A percentile compares a stretch with the other conserved stretches of the same genome.
Conservation (phyloP, 1,284 basidiomycete species). For the Inonotus hispidus region DNA sequence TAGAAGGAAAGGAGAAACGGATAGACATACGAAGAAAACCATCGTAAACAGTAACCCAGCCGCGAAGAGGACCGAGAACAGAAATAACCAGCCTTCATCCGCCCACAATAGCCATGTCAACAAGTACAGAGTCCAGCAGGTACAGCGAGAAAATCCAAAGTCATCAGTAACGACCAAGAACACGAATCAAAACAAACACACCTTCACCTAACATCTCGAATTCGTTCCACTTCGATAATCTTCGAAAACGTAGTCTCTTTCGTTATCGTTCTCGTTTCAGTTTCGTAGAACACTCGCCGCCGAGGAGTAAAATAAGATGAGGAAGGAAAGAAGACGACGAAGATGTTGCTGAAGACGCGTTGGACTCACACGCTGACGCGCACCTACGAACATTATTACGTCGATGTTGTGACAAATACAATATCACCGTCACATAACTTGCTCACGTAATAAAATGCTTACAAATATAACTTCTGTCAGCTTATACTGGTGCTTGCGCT, state of each 20-base stretch:
- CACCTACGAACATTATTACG: neutral
- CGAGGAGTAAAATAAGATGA: neutral
- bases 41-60: conserved; percentile 93
- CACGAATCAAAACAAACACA: neutral
- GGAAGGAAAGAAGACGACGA: neutral
- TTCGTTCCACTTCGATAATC: neutral
- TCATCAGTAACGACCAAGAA: neutral
- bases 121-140: neutral
- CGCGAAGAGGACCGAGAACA: conserved; percentile 90
- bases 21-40: conserved; percentile 89
- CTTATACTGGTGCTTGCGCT: no score
- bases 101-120: neutral
- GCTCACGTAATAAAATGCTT: no score
- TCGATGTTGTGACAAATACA: neutral
- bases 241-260: neutral
- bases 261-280: neutral
- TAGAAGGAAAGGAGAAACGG: neutral
- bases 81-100: conserved; percentile 79
- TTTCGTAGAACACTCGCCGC: neutral
- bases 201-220: conserved; percentile 15
- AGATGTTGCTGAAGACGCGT: neutral
- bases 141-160: neutral
- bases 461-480: no score
- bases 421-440: no score
- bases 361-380: neutral